Evolutionary conservation across 192 early-diverging fungal genomes (phyloP), one percentile per base, ranked within the genome.

Genomic region (Gigaspora rosea): DNA sequence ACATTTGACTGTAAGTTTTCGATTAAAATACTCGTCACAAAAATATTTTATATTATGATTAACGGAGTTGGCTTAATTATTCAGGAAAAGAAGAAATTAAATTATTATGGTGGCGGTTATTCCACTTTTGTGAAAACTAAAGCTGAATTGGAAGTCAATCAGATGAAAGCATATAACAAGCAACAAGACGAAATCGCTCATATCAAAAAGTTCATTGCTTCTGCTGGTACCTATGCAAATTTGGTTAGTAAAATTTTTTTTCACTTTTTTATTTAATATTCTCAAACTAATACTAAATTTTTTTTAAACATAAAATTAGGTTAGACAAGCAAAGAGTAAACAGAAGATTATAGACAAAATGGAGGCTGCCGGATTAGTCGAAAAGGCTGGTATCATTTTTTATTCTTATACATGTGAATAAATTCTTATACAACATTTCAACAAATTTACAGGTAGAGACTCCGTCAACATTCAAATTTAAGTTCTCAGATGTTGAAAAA

Each of bases 281-380:
- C n/a, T n/a, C n/a, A n/a, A n/a, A n/a, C n/a, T n/a, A n/a, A n/a
- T n/a, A n/a, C n/a, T n/a, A n/a, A n/a, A n/a, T n/a, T n/a, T n/a
- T n/a, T n/a, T n/a, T n/a, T n/a, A n/a, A n/a, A n/a, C n/a, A n/a
- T n/a, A n/a, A n/a, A n/a, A n/a, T n/a, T n/a, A n/a, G 74, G 83
- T 84, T 66, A 88, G 94, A 64, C 97, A 99, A 86, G 97, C 97
- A 70, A 98, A 99, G 89, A 96, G 94, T 49, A 94, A 96, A 83
- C 97, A 97, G 82, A 99, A 99, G 93, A 99, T 98, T 84, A 91
- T 99, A 58, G 97, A 99, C 88, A 99, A 99, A 88, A 99, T 99
- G 97, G 94, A 96, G 86, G 97, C 96, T 76, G 97, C 91, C 76
- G 97, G 97, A 79, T 86, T 99, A 68, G 91, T 99, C 64, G 97